Evolutionary conservation across 768 basidiomycete genomes (phyloP), one percentile per base, ranked within the genome.

Genomic region (Pholiota microspora): DNA sequence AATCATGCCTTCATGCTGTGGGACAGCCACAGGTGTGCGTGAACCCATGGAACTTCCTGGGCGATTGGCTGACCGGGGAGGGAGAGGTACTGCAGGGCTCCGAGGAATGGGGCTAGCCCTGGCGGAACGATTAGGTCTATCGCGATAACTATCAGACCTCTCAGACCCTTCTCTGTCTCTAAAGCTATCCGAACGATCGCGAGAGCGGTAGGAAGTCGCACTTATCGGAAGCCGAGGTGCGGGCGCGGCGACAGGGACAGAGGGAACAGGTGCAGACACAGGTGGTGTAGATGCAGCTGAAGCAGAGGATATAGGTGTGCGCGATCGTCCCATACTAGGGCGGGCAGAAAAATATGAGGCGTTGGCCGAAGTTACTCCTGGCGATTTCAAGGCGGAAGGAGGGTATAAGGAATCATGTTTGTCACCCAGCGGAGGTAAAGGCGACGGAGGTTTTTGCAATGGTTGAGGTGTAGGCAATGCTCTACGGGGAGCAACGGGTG

Each of bases 1-100:
- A 64, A 87, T 78, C 83, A 87, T 83, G 4, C 84, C 83, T 40
- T 85, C 83, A 44, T 80, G 73, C 59, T 74, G 78, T 21, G 83
- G 80, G 42, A 83, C 69, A 18, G 78, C 80, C 2, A 80, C 73
- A 3, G 77, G 80, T 3, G 81, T 77, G 16, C 79, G 76, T 57
- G 72, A 74, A 12, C 73, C 75, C 16, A 74, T 60, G 25, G 73
- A 64, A 63, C 85, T 88, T 10, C 80, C 78, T 2, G 89, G 88
- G 8, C 88, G 74, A 67, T 87, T 83, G 18, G 73, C 73, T 51
- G 88, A 89, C 47, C 88, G 64, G 18, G 68, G 77, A 15, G 88
- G 87, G 2, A 84, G 81, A 18, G 64, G 60, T 0, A 45, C 62
- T 27, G 51, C 51, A 8, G 67, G 66, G 42, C 63, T 64, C 25